Percentiles rank a stretch among this genome's conserved stretches.
phyloP scores from a whole-genome alignment of 192 early-diverging fungal species.

The Powellomyces hirtus region DNA sequence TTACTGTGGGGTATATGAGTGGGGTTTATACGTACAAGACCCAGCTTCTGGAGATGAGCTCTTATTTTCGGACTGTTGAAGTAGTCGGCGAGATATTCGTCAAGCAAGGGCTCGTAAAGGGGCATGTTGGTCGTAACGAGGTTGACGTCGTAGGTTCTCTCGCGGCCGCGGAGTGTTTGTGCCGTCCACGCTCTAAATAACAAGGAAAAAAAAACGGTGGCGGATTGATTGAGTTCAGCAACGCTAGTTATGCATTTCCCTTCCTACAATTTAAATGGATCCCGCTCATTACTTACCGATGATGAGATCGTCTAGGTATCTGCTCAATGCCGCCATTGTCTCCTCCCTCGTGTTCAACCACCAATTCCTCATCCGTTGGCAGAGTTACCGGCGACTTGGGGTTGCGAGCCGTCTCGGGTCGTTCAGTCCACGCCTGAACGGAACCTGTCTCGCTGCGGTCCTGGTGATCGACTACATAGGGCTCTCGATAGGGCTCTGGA shows the following conservation, averaged over 20 bases:
- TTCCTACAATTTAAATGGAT: too few species aligned
- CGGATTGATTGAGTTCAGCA: too few species aligned
- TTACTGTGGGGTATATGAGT: background rate
- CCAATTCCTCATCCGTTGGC: too few species aligned
- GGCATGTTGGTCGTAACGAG: constrained; percentile 51
- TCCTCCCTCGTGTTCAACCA: too few species aligned
- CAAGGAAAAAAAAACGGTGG: too few species aligned
- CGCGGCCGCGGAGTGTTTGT: constrained; percentile 30
- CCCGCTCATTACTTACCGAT: too few species aligned
- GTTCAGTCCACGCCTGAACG: background rate
- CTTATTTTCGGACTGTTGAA: constrained; percentile 50
- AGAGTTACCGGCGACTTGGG: background rate
- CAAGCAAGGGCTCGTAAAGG: constrained; percentile 54
- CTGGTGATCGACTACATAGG: too few species aligned
- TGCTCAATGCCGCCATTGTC: too few species aligned
- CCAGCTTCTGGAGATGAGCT: constrained; percentile 44
- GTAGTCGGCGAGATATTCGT: constrained; percentile 54
- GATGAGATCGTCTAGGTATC: too few species aligned
- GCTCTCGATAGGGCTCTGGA: too few species aligned
- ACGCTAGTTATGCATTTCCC: too few species aligned
- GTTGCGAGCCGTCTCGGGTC: background rate
- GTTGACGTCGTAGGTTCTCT: constrained; percentile 56
- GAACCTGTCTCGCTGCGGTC: too few species aligned
- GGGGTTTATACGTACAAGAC: constrained; percentile 34
- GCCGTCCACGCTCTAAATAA: background rate